A percentile compares a stretch with the other conserved stretches of the same genome.
These are phyloP conservation scores for Trichothecium sympodiale DNA, from an alignment of 2,329 filamentous ascomycete genomes.

Conservation along the genomic window DNA sequence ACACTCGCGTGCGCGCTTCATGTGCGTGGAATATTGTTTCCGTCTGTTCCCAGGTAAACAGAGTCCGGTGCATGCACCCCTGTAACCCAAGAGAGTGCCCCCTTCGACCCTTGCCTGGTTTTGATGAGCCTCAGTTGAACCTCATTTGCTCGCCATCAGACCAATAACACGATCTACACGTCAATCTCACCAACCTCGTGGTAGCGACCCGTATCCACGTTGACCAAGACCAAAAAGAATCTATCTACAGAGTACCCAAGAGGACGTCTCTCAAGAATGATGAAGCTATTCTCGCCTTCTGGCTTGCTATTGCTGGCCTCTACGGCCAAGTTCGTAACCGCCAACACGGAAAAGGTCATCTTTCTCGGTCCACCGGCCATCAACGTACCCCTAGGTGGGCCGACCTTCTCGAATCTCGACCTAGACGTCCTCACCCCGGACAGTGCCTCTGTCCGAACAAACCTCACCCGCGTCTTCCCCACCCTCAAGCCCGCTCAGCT, in stretches of 20 bases:
- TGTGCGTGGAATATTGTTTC: no score
- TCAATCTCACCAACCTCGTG: not conserved
- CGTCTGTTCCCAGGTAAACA: no score
- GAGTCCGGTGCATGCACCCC: no score
- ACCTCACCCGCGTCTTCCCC: conserved; percentile 59
- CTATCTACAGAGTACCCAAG: not conserved
- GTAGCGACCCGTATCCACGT: not conserved
- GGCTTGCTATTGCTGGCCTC: conserved; percentile 5
- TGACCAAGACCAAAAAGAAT: no score
- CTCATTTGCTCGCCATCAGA: no score
- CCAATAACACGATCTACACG: no score
- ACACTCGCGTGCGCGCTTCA: no score
- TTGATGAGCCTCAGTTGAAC: no score
- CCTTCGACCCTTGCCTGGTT: no score
- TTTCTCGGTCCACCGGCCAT: conserved; percentile 61
- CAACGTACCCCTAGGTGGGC: conserved; percentile 33
- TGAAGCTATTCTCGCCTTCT: not conserved
- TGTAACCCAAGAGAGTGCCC: no score
- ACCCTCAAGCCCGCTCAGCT: conserved; percentile 12
- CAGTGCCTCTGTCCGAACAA: conserved; percentile 45
- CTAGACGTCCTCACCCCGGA: conserved; percentile 54
- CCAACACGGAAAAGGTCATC: conserved; percentile 86
- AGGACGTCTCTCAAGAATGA: not conserved
- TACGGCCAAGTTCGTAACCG: conserved; percentile 19
- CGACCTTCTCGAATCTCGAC: conserved; percentile 40